A percentile compares a stretch with the other conserved stretches of the same genome.
Conservation (phyloP, 129 eudicot genomes). For the Lactuca saligna region DNA sequence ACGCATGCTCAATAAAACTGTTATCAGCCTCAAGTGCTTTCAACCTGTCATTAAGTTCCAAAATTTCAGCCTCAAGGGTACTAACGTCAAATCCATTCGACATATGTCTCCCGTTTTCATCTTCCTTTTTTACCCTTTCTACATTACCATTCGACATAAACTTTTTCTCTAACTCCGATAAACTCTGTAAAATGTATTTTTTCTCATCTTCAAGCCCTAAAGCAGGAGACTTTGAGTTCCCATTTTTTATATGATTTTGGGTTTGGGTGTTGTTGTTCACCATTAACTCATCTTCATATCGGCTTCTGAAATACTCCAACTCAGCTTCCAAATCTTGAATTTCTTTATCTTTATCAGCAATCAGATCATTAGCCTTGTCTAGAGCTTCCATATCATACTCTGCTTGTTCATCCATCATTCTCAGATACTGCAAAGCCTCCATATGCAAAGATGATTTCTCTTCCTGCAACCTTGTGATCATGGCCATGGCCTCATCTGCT, state of each 20-base stretch:
- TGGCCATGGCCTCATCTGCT: conserved; percentile 91
- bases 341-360: conserved; percentile 78
- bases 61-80: conserved; percentile 49
- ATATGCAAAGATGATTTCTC: conserved; percentile 85
- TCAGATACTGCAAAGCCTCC: conserved; percentile 79
- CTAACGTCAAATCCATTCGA: conserved; percentile 28
- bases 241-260: conserved; percentile 21
- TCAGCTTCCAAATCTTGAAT: conserved; percentile 80
- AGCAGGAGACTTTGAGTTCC: conserved; percentile 21
- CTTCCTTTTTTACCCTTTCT: neutral
- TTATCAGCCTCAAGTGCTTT: conserved; percentile 62
- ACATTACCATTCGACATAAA: conserved; percentile 32
- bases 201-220: conserved; percentile 56
- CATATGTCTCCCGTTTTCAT: conserved; percentile 11
- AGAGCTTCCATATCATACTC: conserved; percentile 86
- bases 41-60: conserved; percentile 50
- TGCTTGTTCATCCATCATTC: conserved; percentile 99
- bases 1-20: conserved; percentile 54
- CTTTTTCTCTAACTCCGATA: conserved; percentile 52
- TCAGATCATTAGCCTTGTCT: conserved; percentile 71
- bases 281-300: conserved; percentile 41
- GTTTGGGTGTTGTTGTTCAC: neutral
- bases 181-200: conserved; percentile 40
- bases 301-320: conserved; percentile 54
- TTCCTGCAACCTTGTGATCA: conserved; percentile 92